These are phyloP conservation scores for Entamoeba moshkovskii DNA, from an alignment of 208 protist species.

Conservation along the genomic window DNA sequence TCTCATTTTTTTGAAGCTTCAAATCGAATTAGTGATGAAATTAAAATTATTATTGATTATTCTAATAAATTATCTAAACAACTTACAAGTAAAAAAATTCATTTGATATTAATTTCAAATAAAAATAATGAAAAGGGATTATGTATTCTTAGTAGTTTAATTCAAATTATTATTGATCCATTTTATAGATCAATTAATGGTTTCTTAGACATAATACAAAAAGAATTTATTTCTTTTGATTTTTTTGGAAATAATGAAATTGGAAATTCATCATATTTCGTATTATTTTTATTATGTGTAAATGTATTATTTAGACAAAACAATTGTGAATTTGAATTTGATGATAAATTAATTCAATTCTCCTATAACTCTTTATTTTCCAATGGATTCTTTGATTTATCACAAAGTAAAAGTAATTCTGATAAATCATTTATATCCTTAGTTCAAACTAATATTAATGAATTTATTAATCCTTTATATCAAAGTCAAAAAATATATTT, in stretches of 20 bases:
- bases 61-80: neutral
- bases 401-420: neutral
- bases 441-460: neutral
- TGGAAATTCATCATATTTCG: neutral
- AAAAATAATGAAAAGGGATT: too few relatives aligned
- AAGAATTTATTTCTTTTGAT: conserved; percentile 76
- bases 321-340: neutral
- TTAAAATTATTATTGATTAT: neutral
- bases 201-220: conserved; percentile 65
- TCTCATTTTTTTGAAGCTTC: neutral
- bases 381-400: neutral
- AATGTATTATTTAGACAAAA: neutral
- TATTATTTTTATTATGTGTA: neutral
- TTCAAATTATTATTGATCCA: conserved; percentile 69
- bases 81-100: neutral
- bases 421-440: neutral
- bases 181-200: conserved; percentile 67
- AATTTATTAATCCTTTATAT: neutral
- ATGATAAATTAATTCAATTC: neutral
- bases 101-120: neutral
- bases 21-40: neutral
- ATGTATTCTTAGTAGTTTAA: conserved; percentile 52
- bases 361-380: neutral
- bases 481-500: neutral
- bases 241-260: neutral